phyloP scores from a whole-genome alignment of 129 eudicot species.

The Artemisia tridentata region DNA sequence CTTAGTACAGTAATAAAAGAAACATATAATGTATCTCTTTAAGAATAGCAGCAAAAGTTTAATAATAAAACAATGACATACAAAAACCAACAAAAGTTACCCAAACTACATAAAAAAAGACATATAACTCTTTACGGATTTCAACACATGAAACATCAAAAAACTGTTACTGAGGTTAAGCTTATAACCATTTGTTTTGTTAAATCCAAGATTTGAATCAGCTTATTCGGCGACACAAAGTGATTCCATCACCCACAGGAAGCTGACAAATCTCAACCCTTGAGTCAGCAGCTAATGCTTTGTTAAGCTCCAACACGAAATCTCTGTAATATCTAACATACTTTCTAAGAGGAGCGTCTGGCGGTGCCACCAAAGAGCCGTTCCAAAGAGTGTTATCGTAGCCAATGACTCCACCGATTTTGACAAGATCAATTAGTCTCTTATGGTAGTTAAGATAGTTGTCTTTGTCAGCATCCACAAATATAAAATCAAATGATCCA shows the following conservation, averaged over 20 bases:
- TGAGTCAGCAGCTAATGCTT: constrained; percentile 28
- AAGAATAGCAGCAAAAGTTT: too few relatives aligned
- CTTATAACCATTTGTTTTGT: too few relatives aligned
- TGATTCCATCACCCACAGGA: constrained; percentile 37
- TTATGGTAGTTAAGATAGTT: constrained; percentile 39
- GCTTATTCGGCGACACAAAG: constrained; percentile 30
- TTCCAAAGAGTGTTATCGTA: constrained; percentile 40
- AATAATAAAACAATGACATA: too few relatives aligned
- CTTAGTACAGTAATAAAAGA: too few relatives aligned
- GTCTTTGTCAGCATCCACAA: constrained; percentile 37
- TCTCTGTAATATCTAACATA: constrained; percentile 33
- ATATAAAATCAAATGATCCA: constrained; percentile 39
- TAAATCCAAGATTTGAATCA: background rate
- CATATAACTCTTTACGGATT: too few relatives aligned
- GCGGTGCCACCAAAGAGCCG: constrained; percentile 31
- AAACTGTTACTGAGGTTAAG: too few relatives aligned
- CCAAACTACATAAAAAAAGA: too few relatives aligned
- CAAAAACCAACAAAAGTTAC: too few relatives aligned
- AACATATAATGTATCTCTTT: too few relatives aligned
- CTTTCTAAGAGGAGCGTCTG: constrained; percentile 31
- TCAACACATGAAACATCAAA: too few relatives aligned
- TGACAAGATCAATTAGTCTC: constrained; percentile 30
- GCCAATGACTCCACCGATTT: constrained; percentile 33
- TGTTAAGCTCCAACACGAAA: constrained; percentile 37
- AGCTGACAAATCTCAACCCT: constrained; percentile 36